These are phyloP conservation scores for Candida loeiensis DNA, from an alignment of 805 yeast genomes.

Conservation along the genomic window DNA sequence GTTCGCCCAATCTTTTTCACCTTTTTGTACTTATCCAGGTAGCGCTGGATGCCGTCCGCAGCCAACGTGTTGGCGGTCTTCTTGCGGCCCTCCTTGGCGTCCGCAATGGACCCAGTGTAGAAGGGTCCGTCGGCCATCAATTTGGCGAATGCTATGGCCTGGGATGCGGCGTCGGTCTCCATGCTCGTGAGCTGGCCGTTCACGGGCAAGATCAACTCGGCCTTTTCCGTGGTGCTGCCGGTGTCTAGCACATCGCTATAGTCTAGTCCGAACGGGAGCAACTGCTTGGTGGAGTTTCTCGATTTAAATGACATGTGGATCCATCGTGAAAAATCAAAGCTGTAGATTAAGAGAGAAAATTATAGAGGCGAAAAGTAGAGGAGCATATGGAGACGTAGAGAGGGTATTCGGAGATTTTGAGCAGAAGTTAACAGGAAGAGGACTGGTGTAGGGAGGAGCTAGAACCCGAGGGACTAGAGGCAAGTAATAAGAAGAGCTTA, in stretches of 20 bases:
- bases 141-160: constrained; percentile 50
- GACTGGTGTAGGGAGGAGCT: too few species aligned
- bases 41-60: constrained; percentile 71
- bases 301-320: constrained; percentile 53
- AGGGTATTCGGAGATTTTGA: too few species aligned
- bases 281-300: constrained; percentile 42
- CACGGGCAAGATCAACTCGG: constrained; percentile 56
- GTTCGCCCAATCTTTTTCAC: constrained; percentile 68
- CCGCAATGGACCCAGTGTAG: constrained; percentile 52
- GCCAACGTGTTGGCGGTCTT: constrained; percentile 18
- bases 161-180: constrained; percentile 54
- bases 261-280: constrained; percentile 71
- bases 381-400: background rate
- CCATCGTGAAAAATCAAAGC: constrained; percentile 3
- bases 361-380: background rate
- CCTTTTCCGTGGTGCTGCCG: constrained; percentile 33
- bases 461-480: too few species aligned
- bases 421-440: too few species aligned
- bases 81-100: constrained; percentile 18
- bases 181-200: constrained; percentile 51
- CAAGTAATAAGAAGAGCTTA: too few species aligned
- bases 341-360: background rate
- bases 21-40: constrained; percentile 75
- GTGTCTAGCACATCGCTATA: constrained; percentile 52
- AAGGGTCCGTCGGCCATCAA: constrained; percentile 65